Conservation (phyloP, 441 rosid species). For the Erodium texanum region DNA sequence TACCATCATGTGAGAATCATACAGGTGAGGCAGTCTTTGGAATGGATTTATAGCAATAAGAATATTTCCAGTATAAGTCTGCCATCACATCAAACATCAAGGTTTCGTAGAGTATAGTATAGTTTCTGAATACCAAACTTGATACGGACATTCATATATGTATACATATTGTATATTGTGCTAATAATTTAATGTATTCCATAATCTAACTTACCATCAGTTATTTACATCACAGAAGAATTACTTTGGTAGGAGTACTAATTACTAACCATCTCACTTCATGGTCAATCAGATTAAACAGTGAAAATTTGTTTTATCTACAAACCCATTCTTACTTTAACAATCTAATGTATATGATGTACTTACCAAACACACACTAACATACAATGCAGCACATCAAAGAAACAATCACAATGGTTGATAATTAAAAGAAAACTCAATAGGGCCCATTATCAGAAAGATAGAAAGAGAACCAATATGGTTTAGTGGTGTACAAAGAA, state of each 20-base stretch:
- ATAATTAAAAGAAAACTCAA: no score
- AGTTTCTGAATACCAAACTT: background rate
- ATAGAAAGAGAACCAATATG: background rate
- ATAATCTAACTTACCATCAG: background rate
- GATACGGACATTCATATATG: slow-evolving; percentile 4
- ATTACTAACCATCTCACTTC: background rate
- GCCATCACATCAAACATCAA: slow-evolving; percentile 17
- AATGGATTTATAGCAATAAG: slow-evolving; percentile 86
- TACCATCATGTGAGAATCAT: slow-evolving; percentile 84
- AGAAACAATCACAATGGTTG: background rate
- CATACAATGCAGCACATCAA: background rate
- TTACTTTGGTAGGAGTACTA: background rate
- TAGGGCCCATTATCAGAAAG: background rate
- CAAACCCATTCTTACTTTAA: slow-evolving; percentile 3
- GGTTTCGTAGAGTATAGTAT: background rate
- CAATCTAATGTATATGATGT: background rate
- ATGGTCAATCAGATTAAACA: background rate
- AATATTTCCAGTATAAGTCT: slow-evolving; percentile 89
- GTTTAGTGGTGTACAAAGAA: background rate
- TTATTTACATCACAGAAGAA: background rate
- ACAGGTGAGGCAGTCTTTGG: slow-evolving; percentile 84
- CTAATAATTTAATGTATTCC: background rate
- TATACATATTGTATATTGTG: background rate
- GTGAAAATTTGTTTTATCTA: background rate
- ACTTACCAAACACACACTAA: background rate